Evolutionary conservation across 352 stramenopile genomes (phyloP), one percentile per base, ranked within the genome.

Genomic region (Nothophytophthora sp.): DNA sequence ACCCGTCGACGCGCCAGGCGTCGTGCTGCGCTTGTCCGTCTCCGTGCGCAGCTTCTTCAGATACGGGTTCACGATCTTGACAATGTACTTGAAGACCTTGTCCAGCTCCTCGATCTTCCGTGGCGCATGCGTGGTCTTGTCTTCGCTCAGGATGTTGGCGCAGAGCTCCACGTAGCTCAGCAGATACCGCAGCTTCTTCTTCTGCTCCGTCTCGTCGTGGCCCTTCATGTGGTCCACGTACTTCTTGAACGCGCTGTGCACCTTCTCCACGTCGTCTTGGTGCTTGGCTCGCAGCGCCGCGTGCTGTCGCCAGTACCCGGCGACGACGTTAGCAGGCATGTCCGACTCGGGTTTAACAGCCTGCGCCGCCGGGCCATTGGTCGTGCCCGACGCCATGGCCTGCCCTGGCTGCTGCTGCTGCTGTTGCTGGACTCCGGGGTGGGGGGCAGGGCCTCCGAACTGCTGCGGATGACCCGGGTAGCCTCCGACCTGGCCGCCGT

Each of bases 81-180:
- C 77, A 47, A 94, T 91, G 67, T 94, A 94, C 69, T 94, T 94
- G 63, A 90, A 92, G 20, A 94, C 83, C 62, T 91, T 94, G 57
- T 92, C 83, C 18, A 94, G 66, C 51, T 94, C 83, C 30, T 92
- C 81, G 8, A 94, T 65, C 50, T 88, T 88, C 9, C 83, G 75
- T 12, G 83, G 73, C 39, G 73, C 75, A 35, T 89, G 67, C 9
- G 81, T 89, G 16, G 74, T 50, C 52, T 86, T 83, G 50, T 94
- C 76, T 45, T 94, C 83, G 20, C 67, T 81, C 58, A 94, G 51
- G 32, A 94, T 83, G 35, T 67, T 90, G 4, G 81, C 81, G 40
- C 83, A 94, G 15, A 94, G 70, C 59, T 94, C 76, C 35, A 94
- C 81, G 33, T 94, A 94, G 39, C 75, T 90, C 5, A 94, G 58